Evolutionary conservation across 83 land plant genomes (phyloP).

Genomic region (Thuja plicata): DNA sequence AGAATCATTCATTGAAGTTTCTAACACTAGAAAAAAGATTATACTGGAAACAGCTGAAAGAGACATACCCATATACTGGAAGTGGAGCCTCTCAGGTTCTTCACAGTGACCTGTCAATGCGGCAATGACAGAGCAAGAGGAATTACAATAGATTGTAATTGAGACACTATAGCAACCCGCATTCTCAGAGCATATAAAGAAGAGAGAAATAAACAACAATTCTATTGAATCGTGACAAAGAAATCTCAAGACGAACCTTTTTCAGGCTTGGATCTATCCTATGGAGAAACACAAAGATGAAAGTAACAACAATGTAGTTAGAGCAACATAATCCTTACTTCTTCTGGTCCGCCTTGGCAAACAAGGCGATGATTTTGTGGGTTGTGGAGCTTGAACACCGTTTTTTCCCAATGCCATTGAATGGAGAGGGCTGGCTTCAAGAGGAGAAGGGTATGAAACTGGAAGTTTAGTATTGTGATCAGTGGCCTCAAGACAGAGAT

Average conservation of each 20-base stretch:
- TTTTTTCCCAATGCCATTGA: background rate
- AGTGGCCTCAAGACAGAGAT: background rate
- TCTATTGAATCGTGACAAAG: background rate
- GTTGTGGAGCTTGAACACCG: background rate
- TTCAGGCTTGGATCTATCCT: background rate
- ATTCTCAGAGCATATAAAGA: background rate
- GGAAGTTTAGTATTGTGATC: background rate
- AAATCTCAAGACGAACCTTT: background rate
- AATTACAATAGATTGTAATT: background rate
- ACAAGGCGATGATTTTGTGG: background rate
- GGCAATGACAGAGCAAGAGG: background rate
- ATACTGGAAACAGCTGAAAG: background rate
- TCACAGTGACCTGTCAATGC: background rate
- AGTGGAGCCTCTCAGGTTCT: slow-evolving; percentile 3
- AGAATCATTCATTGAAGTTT: slow-evolving; percentile 1
- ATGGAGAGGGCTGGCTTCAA: background rate
- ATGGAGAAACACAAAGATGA: background rate
- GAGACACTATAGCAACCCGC: background rate
- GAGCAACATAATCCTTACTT: slow-evolving; percentile 1
- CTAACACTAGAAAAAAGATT: background rate
- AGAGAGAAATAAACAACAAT: background rate
- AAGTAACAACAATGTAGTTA: background rate
- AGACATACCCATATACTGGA: slow-evolving; percentile 14
- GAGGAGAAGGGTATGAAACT: slow-evolving; percentile 1
- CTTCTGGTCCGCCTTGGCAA: background rate